These are phyloP conservation scores for Pseudomonodictys pantanalensis DNA, from an alignment of 495 filamentous ascomycete genomes.

Conservation along the genomic window DNA sequence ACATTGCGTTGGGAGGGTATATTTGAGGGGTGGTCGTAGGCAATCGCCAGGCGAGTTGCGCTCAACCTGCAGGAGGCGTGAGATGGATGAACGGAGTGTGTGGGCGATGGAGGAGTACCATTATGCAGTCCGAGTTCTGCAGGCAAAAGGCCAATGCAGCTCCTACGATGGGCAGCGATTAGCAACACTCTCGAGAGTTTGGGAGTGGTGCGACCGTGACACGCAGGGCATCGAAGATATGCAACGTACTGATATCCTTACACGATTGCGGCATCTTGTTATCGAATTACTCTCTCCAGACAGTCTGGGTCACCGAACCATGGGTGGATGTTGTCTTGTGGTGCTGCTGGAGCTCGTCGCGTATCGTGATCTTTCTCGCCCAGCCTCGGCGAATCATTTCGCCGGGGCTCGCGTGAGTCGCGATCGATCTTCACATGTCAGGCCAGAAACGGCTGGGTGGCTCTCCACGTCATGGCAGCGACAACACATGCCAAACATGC, in stretches of 20 bases:
- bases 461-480: constrained; percentile 5
- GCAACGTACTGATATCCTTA: constrained; percentile 82
- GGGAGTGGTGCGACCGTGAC: background rate
- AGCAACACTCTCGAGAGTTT: background rate
- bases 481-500: background rate
- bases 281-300: background rate
- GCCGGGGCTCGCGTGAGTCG: background rate
- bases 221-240: constrained; percentile 8
- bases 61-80: constrained; percentile 48
- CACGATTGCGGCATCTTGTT: constrained; percentile 87
- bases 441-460: background rate
- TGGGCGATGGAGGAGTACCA: constrained; percentile 44
- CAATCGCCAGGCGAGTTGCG: constrained; percentile 85
- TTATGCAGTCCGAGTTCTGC: constrained; percentile 90
- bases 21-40: constrained; percentile 71
- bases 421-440: constrained; percentile 15
- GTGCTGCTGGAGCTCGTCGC: background rate
- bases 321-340: background rate
- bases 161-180: constrained; percentile 50
- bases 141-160: constrained; percentile 90
- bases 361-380: background rate
- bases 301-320: background rate
- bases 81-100: background rate
- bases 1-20: constrained; percentile 78
- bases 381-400: background rate